Conservation (phyloP, 345 rosid species). For the Tarenaya hassleriana region DNA sequence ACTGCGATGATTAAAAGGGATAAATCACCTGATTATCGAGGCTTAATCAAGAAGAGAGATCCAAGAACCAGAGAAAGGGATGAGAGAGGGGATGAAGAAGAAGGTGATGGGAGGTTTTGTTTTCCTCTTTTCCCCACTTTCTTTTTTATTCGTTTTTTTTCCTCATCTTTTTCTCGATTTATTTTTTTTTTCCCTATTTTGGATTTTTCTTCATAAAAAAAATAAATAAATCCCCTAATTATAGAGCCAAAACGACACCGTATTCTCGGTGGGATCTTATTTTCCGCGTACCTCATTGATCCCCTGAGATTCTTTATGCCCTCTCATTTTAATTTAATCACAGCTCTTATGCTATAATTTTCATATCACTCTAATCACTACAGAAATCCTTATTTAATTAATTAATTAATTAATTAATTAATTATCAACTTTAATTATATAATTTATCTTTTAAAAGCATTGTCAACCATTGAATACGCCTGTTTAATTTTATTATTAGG, state of each 20-base stretch:
- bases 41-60: slow-evolving; percentile 7
- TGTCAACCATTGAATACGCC: too few relatives aligned
- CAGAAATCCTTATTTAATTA: too few relatives aligned
- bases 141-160: neutral
- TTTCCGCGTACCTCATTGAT: neutral
- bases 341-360: too few relatives aligned
- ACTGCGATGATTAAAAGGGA: slow-evolving; percentile 1
- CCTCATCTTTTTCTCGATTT: slow-evolving; percentile 10
- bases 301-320: neutral
- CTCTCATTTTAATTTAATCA: too few relatives aligned
- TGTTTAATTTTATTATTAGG: too few relatives aligned
- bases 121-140: slow-evolving; percentile 7
- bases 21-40: slow-evolving; percentile 17
- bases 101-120: slow-evolving; percentile 19
- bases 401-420: too few relatives aligned
- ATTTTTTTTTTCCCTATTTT: slow-evolving; percentile 2
- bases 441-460: too few relatives aligned
- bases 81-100: neutral
- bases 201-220: neutral
- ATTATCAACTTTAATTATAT: too few relatives aligned
- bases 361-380: too few relatives aligned
- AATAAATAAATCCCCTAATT: neutral
- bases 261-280: neutral
- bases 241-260: too few relatives aligned
- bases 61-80: slow-evolving; percentile 20